Evolutionary conservation across 1,284 basidiomycete genomes (phyloP).

Genomic region (Cryptococcus hybrid): DNA sequence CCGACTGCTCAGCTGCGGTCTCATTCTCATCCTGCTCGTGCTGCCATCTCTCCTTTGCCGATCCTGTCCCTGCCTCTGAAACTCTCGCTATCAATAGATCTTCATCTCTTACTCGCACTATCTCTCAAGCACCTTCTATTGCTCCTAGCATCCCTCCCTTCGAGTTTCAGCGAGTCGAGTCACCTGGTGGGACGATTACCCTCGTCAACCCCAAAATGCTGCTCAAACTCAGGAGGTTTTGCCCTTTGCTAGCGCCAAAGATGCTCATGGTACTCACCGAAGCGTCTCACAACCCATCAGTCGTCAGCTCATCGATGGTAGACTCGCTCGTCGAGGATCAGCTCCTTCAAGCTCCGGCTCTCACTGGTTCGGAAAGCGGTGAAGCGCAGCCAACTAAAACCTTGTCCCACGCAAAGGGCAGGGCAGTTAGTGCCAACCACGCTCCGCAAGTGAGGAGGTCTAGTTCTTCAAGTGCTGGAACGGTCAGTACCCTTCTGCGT

Average conservation of each 20-base stretch:
- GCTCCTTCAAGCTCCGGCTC: constrained; percentile 5
- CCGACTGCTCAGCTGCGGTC: constrained; percentile 38
- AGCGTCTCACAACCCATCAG: constrained; percentile 22
- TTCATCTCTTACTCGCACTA: not conserved
- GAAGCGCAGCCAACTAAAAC: no score
- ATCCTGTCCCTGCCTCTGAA: no score
- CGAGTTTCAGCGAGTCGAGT: constrained; percentile 56
- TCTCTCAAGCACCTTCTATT: constrained; percentile 7
- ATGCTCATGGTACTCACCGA: constrained; percentile 6
- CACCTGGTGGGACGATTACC: constrained; percentile 56
- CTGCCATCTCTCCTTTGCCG: not conserved
- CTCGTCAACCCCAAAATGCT: constrained; percentile 13
- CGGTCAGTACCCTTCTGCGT: constrained; percentile 1
- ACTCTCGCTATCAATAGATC: not conserved
- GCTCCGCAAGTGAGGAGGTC: not conserved
- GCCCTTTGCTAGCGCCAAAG: constrained; percentile 6
- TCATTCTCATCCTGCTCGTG: constrained; percentile 15
- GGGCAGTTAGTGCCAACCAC: not conserved
- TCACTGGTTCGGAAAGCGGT: not conserved
- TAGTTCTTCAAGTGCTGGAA: constrained; percentile 1
- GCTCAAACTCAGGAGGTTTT: constrained; percentile 14
- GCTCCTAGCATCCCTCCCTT: constrained; percentile 33
- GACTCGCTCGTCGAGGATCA: constrained; percentile 17
- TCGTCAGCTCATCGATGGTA: constrained; percentile 17
- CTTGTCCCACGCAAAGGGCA: not conserved